Evolutionary conservation across 441 rosid genomes (phyloP), one percentile per base, ranked within the genome.

Genomic region (Hypseocharis bilobata): DNA sequence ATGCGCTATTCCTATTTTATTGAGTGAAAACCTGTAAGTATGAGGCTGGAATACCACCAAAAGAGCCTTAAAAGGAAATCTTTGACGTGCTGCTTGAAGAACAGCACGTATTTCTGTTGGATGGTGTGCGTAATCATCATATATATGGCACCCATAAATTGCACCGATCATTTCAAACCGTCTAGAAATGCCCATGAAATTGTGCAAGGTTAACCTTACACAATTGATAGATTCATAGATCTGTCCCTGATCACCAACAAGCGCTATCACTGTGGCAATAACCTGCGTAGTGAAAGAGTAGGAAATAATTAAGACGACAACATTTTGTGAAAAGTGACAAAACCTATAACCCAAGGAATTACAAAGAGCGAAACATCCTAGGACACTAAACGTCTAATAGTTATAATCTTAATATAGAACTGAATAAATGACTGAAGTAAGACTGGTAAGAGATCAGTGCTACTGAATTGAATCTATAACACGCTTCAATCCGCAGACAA

Each of bases 51-150:
- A 77, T 28, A 73, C 77, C 42, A 57, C 77, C 17, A 62, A 14
- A 27, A 73, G 67, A 14, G 66, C 14, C 54, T 47, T 70, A 0
- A 32, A 58, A 5, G 80, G 75, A 32, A 77, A 73, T 61, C 58
- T 70, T 36, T 54, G 72, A 8, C 68, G 62, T 7, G 75, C 75
- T 63, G 80, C 75, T 70, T 70, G 62, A 67, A 77, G 80, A 73
- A 70, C 77, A 26, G 62, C 68, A 38, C 14, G 54, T n/a, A 68
- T 64, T 68, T 77, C 81, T 25, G 73, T 74, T 40, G 81, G 81
- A 67, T 77, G 77, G 71, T 77, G 81, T 3, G 81, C 81, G 56
- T 63, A 73, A 57, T 74, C 75, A 34, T 77, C 69, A 3, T 70
- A 74, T 61, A 68, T 54, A 45, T 70, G 49, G 20, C 81, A 74